Base-by-base conservation (phyloP, 371 early-diverging fungal genomes). In the Actinomucor elegans region DNA sequence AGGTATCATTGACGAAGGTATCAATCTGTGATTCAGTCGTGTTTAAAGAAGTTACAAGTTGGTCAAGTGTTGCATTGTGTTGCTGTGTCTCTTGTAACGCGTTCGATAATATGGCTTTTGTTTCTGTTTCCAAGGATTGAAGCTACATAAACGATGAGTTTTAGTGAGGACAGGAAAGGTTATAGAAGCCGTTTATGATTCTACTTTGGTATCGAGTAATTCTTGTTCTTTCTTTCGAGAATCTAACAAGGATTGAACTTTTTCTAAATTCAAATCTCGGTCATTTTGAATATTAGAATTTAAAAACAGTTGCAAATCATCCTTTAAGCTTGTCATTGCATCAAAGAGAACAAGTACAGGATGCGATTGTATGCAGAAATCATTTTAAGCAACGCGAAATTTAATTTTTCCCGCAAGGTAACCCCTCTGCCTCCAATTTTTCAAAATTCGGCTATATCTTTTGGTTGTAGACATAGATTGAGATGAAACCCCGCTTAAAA, bases 201-300 rank as follows among this genome's bases (percentile, higher is more conserved):
- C n/a, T n/a, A n/a, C n/a, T n/a, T n/a, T n/a, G n/a, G n/a, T n/a
- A 40, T 69, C 66, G 5, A 69, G 41, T 48, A 21, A 24, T 15
- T 17, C 41, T 52, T 65, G 65, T 40, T 58, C 53, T 27, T 17
- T 18, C 24, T 40, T 47, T 38, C 37, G 46, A 8, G 21, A 27
- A 10, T 24, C 32, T 10, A 66, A 36, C 28, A 64, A 41, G 2
- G 60, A 55, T 33, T 47, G 48, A 48, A 33, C 21, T 15, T 53
- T 32, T 5, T 29, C 24, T 12, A 59, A 20, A 31, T 59, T 48
- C 14, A 54, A 44, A 10, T 54, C 60, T 1, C 29, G 10, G 2
- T 32, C 32, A n/a, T 20, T 26, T 12, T 44, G n/a, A 15, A 57
- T 57, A 18, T 37, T 47, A 8, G 35, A 29, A 5, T n/a, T 23